Base-by-base conservation (phyloP, 768 basidiomycete genomes). In the Suillus lakei region DNA sequence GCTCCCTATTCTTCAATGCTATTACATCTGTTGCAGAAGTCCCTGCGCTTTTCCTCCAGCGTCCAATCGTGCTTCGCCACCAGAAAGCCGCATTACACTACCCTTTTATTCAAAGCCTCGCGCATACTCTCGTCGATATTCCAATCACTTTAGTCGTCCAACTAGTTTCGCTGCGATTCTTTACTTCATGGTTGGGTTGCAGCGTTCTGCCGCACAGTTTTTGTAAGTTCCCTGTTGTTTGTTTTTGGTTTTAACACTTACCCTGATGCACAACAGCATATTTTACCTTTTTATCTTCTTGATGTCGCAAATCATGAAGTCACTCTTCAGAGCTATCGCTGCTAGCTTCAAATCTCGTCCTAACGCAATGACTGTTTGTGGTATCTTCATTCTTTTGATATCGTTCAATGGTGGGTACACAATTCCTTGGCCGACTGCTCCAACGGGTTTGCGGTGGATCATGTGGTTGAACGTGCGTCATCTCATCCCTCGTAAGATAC, bases 321-420 rank as follows among this genome's bases (percentile, higher is more conserved):
- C 87, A 0, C 88, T 89, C 82, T 96, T 94, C 83, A 83, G 93
- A 30, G 81, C 82, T 0, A 70, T 91, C 16, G 88, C 89, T 1
- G 87, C 90, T 0, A 80, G 81, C 7, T 87, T 89, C 72, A 80
- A 80, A 54, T 79, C 82, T 18, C 41, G 41, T 43, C 41, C 18
- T 43, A 21, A 8, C 41, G 41, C 41, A 43, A 18, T 43, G 15
- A n/a, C n/a, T n/a, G n/a, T n/a, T n/a, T n/a, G n/a, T n/a, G n/a
- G n/a, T n/a, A n/a, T n/a, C n/a, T n/a, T n/a, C n/a, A n/a, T n/a
- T n/a, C n/a, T n/a, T n/a, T n/a, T n/a, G n/a, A n/a, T n/a, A n/a
- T n/a, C n/a, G n/a, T n/a, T n/a, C n/a, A n/a, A n/a, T n/a, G n/a
- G n/a, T n/a, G n/a, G n/a, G n/a, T n/a, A n/a, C n/a, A n/a, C n/a